Conservation (phyloP, 257 asterid genomes). For the Eustoma russellianum region DNA sequence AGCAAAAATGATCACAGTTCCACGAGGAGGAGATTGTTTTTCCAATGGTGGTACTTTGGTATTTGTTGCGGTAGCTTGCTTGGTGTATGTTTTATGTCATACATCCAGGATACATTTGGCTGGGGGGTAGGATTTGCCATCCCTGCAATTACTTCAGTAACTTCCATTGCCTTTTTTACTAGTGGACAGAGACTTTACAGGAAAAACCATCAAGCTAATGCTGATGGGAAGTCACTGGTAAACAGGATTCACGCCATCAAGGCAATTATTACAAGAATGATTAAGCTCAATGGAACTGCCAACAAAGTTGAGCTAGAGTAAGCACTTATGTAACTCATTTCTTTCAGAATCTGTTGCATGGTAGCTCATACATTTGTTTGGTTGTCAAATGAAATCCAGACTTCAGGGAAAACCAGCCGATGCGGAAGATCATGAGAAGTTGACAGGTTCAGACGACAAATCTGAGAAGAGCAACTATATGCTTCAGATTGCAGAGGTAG, state of each 20-base stretch:
- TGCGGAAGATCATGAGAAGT: not conserved
- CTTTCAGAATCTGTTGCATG: too few species aligned
- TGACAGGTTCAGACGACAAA: not conserved
- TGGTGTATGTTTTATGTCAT: slow-evolving; percentile 73
- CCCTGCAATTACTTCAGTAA: slow-evolving; percentile 52
- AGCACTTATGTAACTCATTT: slow-evolving; percentile 16
- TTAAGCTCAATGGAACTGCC: slow-evolving; percentile 14
- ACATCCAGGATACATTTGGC: slow-evolving; percentile 71
- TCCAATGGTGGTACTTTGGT: slow-evolving; percentile 94
- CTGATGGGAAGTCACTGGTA: slow-evolving; percentile 21
- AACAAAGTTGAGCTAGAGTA: slow-evolving; percentile 60
- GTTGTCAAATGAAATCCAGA: slow-evolving; percentile 20
- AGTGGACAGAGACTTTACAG: slow-evolving; percentile 44
- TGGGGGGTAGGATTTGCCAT: slow-evolving; percentile 94
- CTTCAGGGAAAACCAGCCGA: slow-evolving; percentile 48
- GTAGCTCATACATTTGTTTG: too few species aligned
- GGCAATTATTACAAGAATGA: slow-evolving; percentile 29
- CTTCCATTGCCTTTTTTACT: slow-evolving; percentile 45
- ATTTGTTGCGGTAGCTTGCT: slow-evolving; percentile 79
- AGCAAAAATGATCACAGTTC: slow-evolving; percentile 18
- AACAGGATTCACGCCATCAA: slow-evolving; percentile 31
- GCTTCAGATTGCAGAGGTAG: slow-evolving; percentile 28
- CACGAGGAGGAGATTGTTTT: slow-evolving; percentile 48
- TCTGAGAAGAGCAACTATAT: slow-evolving; percentile 16
- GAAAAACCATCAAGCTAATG: slow-evolving; percentile 15